A percentile compares a stretch with the other conserved stretches of the same genome.
Evolutionary conservation across 2,329 filamentous ascomycete genomes (phyloP).

Genomic region (Talaromyces albobiverticillius): DNA sequence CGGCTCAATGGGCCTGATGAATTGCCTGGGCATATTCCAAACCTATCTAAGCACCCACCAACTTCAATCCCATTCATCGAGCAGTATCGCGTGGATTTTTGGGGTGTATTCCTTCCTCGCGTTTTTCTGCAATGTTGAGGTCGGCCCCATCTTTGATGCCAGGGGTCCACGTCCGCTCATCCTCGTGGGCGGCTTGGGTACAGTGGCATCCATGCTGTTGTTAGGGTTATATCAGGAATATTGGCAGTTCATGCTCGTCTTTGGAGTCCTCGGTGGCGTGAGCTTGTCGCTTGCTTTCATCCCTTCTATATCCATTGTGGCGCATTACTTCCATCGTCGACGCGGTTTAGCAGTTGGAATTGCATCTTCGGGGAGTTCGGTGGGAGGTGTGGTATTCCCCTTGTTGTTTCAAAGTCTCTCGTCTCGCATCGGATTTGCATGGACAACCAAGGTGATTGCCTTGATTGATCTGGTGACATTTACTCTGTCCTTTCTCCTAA

Average conservation of each 20-base stretch:
- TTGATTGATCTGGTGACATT: conserved; percentile 49
- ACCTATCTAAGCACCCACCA: conserved; percentile 73
- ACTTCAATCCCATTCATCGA: conserved; percentile 63
- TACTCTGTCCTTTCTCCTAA: no score
- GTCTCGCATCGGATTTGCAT: conserved; percentile 46
- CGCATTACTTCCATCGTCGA: conserved; percentile 75
- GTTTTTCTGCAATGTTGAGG: conserved; percentile 81
- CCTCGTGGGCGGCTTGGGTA: conserved; percentile 60
- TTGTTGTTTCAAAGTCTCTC: conserved; percentile 48
- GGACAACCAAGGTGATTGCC: no score
- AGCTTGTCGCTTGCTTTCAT: conserved; percentile 80
- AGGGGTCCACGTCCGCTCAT: conserved; percentile 76
- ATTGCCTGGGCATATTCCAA: conserved; percentile 75
- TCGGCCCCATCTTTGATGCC: conserved; percentile 84
- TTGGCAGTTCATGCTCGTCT: conserved; percentile 82
- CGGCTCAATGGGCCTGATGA: conserved; percentile 74
- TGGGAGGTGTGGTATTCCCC: conserved; percentile 68
- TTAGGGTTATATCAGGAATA: conserved; percentile 72
- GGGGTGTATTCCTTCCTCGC: conserved; percentile 77
- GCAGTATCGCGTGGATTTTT: conserved; percentile 82
- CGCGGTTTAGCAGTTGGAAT: conserved; percentile 80
- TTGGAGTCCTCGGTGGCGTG: conserved; percentile 71
- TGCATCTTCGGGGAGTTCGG: conserved; percentile 71
- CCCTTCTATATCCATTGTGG: conserved; percentile 72
- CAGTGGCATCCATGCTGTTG: conserved; percentile 64